Evolutionary conservation across 768 basidiomycete species (phyloP).

Genomic region (Tylopilus intermedius): DNA sequence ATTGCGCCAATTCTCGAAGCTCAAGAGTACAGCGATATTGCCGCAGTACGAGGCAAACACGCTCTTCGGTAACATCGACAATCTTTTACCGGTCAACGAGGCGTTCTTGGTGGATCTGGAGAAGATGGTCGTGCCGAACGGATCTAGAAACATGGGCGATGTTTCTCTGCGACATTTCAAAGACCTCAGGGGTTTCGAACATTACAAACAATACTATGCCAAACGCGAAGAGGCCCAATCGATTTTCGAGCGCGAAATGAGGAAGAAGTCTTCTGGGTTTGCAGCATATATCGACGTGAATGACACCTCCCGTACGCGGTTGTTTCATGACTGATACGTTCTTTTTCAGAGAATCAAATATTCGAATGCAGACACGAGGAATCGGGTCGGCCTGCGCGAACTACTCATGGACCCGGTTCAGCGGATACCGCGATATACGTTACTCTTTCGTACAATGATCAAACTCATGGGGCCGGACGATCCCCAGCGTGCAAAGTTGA

Average conservation of each 20-base stretch:
- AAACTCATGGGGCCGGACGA: constrained; percentile 81
- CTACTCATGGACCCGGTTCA: constrained; percentile 96
- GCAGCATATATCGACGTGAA: constrained; percentile 82
- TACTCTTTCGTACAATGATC: constrained; percentile 89
- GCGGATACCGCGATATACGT: constrained; percentile 89
- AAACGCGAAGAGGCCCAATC: constrained; percentile 90
- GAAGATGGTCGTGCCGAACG: constrained; percentile 64
- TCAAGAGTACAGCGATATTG: constrained; percentile 82
- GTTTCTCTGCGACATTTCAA: constrained; percentile 85
- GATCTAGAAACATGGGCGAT: constrained; percentile 64
- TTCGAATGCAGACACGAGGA: constrained; percentile 63
- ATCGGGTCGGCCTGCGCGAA: constrained; percentile 84
- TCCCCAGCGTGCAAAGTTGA: constrained; percentile 69
- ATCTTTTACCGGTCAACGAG: constrained; percentile 83
- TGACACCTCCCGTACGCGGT: constrained; percentile 12
- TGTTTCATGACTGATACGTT: constrained; percentile 6
- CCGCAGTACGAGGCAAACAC: constrained; percentile 88
- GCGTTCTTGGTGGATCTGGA: constrained; percentile 81
- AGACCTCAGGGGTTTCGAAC: constrained; percentile 78
- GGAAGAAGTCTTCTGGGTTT: constrained; percentile 78
- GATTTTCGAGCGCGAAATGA: constrained; percentile 80
- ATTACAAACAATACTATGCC: constrained; percentile 86
- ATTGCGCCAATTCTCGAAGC: constrained; percentile 76
- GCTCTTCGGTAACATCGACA: constrained; percentile 92
- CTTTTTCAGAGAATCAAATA: constrained; percentile 75